Percentiles rank a stretch among this genome's conserved stretches.
Conservation (phyloP, 352 stramenopile species). For the Globisporangium viniferum region DNA sequence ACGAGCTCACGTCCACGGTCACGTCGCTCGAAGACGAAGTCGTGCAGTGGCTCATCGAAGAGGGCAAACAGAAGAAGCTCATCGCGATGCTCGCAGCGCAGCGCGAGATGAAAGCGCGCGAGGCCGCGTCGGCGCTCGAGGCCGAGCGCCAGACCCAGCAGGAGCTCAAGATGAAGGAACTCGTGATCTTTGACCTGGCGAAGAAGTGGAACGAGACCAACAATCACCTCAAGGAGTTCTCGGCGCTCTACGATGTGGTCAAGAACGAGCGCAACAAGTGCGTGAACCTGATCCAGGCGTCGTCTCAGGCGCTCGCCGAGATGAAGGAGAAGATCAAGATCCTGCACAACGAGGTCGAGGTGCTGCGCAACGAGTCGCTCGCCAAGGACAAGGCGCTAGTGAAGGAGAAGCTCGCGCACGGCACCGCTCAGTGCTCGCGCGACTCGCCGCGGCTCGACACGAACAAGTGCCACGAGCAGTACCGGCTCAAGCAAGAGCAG, state of each 20-base stretch:
- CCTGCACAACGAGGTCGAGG: slow-evolving; percentile 93
- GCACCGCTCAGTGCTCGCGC: slow-evolving; percentile 84
- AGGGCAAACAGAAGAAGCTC: slow-evolving; percentile 88
- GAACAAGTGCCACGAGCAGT: slow-evolving; percentile 89
- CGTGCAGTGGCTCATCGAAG: slow-evolving; percentile 83
- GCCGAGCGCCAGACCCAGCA: slow-evolving; percentile 85
- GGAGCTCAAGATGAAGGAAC: slow-evolving; percentile 92
- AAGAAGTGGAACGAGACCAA: slow-evolving; percentile 94
- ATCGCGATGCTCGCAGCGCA: slow-evolving; percentile 86
- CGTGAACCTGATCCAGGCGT: slow-evolving; percentile 92
- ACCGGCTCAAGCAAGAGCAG: slow-evolving; percentile 87
- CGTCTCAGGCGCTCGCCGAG: slow-evolving; percentile 89
- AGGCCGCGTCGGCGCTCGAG: slow-evolving; percentile 69
- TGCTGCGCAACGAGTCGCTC: slow-evolving; percentile 90
- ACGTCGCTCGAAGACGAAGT: slow-evolving; percentile 78
- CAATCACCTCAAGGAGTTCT: slow-evolving; percentile 92
- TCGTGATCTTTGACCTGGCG: slow-evolving; percentile 91
- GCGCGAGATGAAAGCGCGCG: slow-evolving; percentile 88
- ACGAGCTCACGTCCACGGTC: slow-evolving; percentile 61
- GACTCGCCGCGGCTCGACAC: slow-evolving; percentile 88
- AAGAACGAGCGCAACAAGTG: slow-evolving; percentile 97
- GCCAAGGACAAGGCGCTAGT: slow-evolving; percentile 92
- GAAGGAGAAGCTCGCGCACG: slow-evolving; percentile 88
- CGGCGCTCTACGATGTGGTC: slow-evolving; percentile 92
- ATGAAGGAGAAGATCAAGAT: slow-evolving; percentile 98